Evolutionary conservation across 169 alveolate genomes (phyloP).

Genomic region (Plasmodium blacklocki): DNA sequence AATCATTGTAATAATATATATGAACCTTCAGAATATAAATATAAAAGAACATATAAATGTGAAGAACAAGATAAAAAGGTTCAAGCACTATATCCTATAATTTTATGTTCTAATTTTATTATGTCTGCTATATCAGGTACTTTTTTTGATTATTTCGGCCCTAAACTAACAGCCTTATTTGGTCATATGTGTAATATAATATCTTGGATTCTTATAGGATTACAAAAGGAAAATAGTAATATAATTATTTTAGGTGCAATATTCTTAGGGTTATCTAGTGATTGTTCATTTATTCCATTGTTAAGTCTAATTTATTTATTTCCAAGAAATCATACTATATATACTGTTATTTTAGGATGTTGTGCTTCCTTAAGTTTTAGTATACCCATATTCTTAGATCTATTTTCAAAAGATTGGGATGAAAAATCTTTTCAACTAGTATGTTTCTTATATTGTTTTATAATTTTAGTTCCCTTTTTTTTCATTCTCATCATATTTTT

Average conservation of each 20-base stretch:
- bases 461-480: conserved; percentile 57
- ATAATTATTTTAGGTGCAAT: conserved; percentile 39
- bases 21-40: background rate
- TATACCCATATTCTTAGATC: conserved; percentile 68
- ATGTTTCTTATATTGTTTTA: conserved; percentile 34
- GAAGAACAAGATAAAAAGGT: conserved; percentile 81
- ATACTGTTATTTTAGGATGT: conserved; percentile 66
- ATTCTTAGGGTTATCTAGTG: conserved; percentile 62
- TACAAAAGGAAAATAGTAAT: conserved; percentile 37
- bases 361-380: conserved; percentile 66
- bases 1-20: conserved; percentile 9
- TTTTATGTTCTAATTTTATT: conserved; percentile 75
- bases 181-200: conserved; percentile 78
- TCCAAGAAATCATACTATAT: conserved; percentile 58
- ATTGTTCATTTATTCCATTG: conserved; percentile 55
- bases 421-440: conserved; percentile 29
- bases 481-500: conserved; percentile 28
- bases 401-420: conserved; percentile 28
- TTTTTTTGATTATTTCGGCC: conserved; percentile 79
- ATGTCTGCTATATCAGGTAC: conserved; percentile 82
- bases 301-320: conserved; percentile 58
- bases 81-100: conserved; percentile 78
- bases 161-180: conserved; percentile 76
- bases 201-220: conserved; percentile 78
- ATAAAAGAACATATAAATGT: conserved; percentile 61